phyloP scores from a whole-genome alignment of 345 rosid species.

The Rhodamnia rubescens region DNA sequence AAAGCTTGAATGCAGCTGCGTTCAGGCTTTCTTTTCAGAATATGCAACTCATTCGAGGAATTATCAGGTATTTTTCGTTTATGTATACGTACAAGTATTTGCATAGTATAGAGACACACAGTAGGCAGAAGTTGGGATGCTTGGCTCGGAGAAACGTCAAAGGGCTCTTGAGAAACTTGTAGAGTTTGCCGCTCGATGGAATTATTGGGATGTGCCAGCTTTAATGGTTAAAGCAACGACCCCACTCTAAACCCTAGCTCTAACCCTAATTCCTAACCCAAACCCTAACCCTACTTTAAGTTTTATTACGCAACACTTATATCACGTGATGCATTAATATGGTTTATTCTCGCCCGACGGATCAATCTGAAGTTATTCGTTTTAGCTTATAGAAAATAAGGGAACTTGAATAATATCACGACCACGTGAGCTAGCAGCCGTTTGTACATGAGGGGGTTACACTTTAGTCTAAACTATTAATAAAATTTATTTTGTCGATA shows the following conservation, averaged over 20 bases:
- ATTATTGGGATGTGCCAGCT: background rate
- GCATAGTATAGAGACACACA: background rate
- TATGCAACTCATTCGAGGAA: background rate
- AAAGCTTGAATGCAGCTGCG: background rate
- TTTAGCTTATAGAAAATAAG: background rate
- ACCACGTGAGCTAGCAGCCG: background rate
- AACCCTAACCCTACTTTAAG: background rate
- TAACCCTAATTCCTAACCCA: background rate
- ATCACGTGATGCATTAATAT: background rate
- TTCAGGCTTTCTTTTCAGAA: background rate
- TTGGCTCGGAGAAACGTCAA: background rate
- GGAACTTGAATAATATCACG: background rate
- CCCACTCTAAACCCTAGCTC: background rate
- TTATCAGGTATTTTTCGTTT: background rate
- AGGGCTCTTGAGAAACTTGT: background rate
- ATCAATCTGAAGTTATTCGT: background rate
- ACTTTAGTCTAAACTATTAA: background rate
- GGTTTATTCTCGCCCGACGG: background rate
- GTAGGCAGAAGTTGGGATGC: background rate
- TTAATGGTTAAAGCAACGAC: background rate
- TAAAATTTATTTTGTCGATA: background rate
- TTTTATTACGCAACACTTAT: background rate
- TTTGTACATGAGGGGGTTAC: background rate
- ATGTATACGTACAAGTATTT: background rate
- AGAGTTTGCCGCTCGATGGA: background rate